Percentiles rank a stretch among this genome's conserved stretches.
Conservation (phyloP, 1,284 basidiomycete genomes). For the Pseudozyma sp. region DNA sequence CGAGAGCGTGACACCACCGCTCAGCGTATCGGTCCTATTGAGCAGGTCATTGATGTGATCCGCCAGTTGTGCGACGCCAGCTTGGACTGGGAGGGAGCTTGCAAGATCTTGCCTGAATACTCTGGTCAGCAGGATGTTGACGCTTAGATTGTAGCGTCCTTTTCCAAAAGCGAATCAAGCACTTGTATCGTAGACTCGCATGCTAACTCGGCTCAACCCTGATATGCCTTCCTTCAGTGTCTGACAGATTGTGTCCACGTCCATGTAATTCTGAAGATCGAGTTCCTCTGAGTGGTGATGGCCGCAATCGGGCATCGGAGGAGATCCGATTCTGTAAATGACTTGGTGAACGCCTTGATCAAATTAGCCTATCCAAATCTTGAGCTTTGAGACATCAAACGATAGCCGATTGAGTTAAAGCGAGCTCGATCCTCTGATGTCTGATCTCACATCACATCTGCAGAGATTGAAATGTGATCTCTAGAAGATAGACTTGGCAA, state of each 20-base stretch:
- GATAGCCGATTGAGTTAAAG: not conserved
- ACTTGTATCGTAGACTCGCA: not conserved
- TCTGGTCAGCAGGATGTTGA: conserved; percentile 80
- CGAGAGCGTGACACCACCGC: conserved; percentile 90
- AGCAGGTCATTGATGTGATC: conserved; percentile 87
- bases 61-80: conserved; percentile 66
- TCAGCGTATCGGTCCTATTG: conserved; percentile 91
- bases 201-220: not conserved
- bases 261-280: not conserved
- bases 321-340: too few species aligned
- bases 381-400: too few species aligned
- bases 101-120: conserved; percentile 80
- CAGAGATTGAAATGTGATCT: too few species aligned
- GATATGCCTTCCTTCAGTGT: too few species aligned
- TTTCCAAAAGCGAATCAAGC: not conserved
- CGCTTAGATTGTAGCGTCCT: conserved; percentile 10
- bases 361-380: too few species aligned
- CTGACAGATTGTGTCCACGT: too few species aligned
- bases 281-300: too few species aligned
- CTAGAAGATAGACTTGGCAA: too few species aligned
- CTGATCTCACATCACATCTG: too few species aligned
- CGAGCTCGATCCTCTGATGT: too few species aligned
- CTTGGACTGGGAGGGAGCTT: conserved; percentile 81
- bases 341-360: too few species aligned
- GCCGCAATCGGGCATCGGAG: too few species aligned